Base-by-base conservation (phyloP, 176 grass and related monocot species). In the Raddia guianensis region DNA sequence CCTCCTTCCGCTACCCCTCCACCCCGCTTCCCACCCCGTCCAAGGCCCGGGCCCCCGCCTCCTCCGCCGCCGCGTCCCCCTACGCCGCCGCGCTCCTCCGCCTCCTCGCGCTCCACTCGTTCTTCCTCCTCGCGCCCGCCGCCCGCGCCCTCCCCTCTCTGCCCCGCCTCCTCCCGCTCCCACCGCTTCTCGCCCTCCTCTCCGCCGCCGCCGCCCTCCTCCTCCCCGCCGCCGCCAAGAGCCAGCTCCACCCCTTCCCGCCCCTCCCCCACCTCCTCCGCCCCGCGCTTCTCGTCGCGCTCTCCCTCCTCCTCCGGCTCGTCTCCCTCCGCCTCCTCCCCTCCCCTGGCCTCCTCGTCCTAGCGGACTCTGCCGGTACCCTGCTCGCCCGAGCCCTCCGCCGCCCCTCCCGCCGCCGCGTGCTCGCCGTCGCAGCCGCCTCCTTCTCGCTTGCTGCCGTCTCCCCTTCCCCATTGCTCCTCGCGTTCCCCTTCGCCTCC, bases 331-430 rank as follows among this genome's bases (percentile, higher is more conserved):
- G 87, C 79, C 72, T 90, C 56, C 75, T 86, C 55, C 84, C 65
- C 16, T 95, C 90, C 84, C 68, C 88, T 13, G 92, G 90, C 51
- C 70, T 89, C 68, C 65, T 90, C 72, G 86, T 95, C 71, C 86
- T 98, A 16, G 88, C 96, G 6, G 96, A 98, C 37, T 78, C 91
- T 81, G 77, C 92, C 2, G 96, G 95, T 9, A 34, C 81, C 18
- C 69, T 98, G 12, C 79, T 95, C 40, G 92, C 90, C 15, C 82
- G 85, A 43, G 83, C 88, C 20, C 53, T 98, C n/a, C 88, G 82
- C 63, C 81, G 84, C 3, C 80, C 83, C 20, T 84, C 85, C 40
- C 85, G 68, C 51, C 79, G 84, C 49, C 83, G 90, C 44, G 32
- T 86, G 5, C 55, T 86, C 32, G 71, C 84, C 60, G 81, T 95